Evolutionary conservation across 306 rosid genomes (phyloP).

Genomic region (Elaeagnus macrophylla): DNA sequence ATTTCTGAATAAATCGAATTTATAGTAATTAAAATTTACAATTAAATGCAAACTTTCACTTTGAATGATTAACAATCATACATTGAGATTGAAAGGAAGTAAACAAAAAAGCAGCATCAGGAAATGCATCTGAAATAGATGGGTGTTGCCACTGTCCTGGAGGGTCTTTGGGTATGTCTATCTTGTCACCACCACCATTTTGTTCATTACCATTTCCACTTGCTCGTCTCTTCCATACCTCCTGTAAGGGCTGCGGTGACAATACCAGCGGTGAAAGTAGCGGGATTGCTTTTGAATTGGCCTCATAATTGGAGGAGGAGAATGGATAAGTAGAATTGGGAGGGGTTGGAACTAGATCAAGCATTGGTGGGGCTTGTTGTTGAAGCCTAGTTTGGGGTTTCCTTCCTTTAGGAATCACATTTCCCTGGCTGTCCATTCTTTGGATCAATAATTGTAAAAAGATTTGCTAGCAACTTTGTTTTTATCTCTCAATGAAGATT

Average conservation of each 20-base stretch:
- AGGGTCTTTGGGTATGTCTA: conserved; percentile 1
- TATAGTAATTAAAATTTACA: too few species aligned
- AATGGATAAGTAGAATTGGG: conserved; percentile 2
- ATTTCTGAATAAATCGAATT: not conserved
- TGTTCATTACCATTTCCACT: conserved; percentile 2
- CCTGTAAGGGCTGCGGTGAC: conserved; percentile 37
- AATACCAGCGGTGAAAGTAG: conserved; percentile 51
- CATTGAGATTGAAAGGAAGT: conserved; percentile 52
- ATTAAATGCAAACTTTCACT: conserved; percentile 30
- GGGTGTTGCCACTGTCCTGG: conserved; percentile 54
- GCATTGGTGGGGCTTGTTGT: conserved; percentile 49
- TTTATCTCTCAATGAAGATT: too few species aligned
- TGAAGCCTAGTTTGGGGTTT: conserved; percentile 51
- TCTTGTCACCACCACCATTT: not conserved
- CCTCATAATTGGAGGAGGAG: conserved; percentile 9
- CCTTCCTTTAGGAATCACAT: conserved; percentile 1
- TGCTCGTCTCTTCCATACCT: conserved; percentile 5
- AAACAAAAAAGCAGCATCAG: conserved; percentile 40
- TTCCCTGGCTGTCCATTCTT: not conserved
- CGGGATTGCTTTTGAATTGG: conserved; percentile 50
- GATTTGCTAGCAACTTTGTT: too few species aligned
- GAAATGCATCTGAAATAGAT: conserved; percentile 28
- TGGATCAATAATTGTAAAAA: not conserved
- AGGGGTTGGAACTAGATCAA: conserved; percentile 21
- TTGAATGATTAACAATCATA: conserved; percentile 30